phyloP scores from a whole-genome alignment of 2,329 filamentous ascomycete genomes.

The Metarhizium sp. region DNA sequence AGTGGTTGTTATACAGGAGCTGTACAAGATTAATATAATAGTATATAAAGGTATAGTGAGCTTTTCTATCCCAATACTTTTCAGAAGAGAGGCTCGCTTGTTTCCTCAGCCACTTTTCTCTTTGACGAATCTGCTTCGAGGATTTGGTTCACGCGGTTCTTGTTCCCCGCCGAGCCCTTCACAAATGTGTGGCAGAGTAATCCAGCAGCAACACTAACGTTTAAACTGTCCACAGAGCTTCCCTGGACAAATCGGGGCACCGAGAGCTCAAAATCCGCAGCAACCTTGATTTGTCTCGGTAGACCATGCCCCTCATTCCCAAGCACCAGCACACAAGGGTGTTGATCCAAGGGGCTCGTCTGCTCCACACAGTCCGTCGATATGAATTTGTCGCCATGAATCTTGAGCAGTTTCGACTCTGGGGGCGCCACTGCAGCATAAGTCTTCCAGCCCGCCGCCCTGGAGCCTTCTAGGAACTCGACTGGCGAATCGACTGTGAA shows the following conservation, averaged over 20 bases:
- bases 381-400: slow-evolving; percentile 33
- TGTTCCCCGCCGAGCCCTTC: slow-evolving; percentile 19
- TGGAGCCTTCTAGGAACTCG: slow-evolving; percentile 61
- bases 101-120: not conserved
- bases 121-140: not conserved
- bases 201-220: slow-evolving; percentile 82
- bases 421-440: slow-evolving; percentile 61
- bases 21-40: too few species aligned
- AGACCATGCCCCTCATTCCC: slow-evolving; percentile 76
- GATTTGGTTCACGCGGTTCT: not conserved
- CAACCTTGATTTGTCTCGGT: slow-evolving; percentile 50
- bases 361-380: slow-evolving; percentile 40
- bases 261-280: slow-evolving; percentile 56
- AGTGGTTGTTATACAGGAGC: too few species aligned
- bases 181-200: slow-evolving; percentile 65
- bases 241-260: slow-evolving; percentile 49
- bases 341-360: slow-evolving; percentile 40
- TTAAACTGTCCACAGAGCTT: slow-evolving; percentile 74
- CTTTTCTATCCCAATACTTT: too few species aligned
- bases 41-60: too few species aligned
- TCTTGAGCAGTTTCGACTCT: slow-evolving; percentile 21
- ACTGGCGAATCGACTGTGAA: slow-evolving; percentile 59
- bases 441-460: slow-evolving; percentile 67
- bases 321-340: slow-evolving; percentile 71
- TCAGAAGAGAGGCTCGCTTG: not conserved